phyloP scores from a whole-genome alignment of 768 basidiomycete species.

The Hypsizygus marmoreus region DNA sequence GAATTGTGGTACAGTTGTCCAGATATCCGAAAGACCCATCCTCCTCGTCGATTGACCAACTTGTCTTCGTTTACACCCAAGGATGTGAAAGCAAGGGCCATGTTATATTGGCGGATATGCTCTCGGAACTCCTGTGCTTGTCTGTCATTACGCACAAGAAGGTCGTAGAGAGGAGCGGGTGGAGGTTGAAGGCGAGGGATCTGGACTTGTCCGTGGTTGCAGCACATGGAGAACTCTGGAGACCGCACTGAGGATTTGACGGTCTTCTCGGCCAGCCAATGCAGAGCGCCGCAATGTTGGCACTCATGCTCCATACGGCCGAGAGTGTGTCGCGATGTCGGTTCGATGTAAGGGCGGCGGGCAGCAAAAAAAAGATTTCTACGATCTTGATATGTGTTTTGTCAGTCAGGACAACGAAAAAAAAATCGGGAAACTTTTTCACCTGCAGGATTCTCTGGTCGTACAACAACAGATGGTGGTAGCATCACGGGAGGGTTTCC shows the following conservation, averaged over 20 bases:
- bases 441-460: too few species aligned
- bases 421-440: too few species aligned
- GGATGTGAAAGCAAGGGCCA: conserved; percentile 41
- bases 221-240: conserved; percentile 38
- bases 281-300: conserved; percentile 32
- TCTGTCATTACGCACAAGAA: conserved; percentile 16
- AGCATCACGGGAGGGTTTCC: too few species aligned
- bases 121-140: conserved; percentile 27
- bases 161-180: conserved; percentile 24
- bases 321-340: conserved; percentile 22
- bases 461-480: too few species aligned
- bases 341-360: too few species aligned
- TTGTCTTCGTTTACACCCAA: conserved; percentile 32
- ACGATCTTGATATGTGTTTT: too few species aligned
- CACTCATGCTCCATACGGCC: conserved; percentile 39
- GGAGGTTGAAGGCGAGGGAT: conserved; percentile 22
- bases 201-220: conserved; percentile 32
- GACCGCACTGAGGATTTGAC: conserved; percentile 3
- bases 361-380: too few species aligned
- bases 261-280: conserved; percentile 34
- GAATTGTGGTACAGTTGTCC: conserved; percentile 37
- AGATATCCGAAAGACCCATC: conserved; percentile 35
- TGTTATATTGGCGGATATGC: conserved; percentile 44
- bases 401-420: too few species aligned
- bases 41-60: conserved; percentile 25